Percentiles rank a stretch among this genome's conserved stretches.
phyloP scores from a whole-genome alignment of 2,329 filamentous ascomycete species.

The Ustulina deusta region DNA sequence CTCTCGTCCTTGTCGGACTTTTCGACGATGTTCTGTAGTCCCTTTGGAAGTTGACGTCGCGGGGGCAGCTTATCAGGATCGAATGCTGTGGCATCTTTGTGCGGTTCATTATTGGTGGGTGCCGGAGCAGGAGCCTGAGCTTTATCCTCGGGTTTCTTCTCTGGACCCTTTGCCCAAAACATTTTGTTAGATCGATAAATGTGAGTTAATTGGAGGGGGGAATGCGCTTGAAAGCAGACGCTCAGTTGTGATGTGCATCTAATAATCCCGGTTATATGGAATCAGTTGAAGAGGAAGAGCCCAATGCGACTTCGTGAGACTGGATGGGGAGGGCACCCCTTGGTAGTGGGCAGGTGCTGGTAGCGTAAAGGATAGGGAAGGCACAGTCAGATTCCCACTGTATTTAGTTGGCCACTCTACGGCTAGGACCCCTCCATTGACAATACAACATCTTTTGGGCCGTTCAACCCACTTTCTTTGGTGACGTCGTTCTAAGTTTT shows the following conservation, averaged over 20 bases:
- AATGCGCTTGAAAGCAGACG: not conserved
- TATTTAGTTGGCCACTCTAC: too few species aligned
- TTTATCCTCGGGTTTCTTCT: conserved; percentile 49
- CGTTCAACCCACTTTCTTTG: too few species aligned
- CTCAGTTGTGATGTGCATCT: not conserved
- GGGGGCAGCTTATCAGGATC: conserved; percentile 62
- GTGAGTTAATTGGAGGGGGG: not conserved
- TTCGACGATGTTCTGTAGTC: conserved; percentile 70
- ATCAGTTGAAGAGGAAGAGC: conserved; percentile 5
- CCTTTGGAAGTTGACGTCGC: conserved; percentile 64
- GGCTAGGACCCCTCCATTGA: too few species aligned
- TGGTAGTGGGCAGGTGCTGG: too few species aligned
- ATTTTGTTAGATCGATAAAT: conserved; percentile 37
- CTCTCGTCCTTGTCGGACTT: conserved; percentile 73
- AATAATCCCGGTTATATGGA: not conserved
- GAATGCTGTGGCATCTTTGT: conserved; percentile 53
- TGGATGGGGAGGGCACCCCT: not conserved
- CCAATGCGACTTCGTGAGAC: conserved; percentile 6
- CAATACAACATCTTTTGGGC: too few species aligned
- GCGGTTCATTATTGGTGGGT: conserved; percentile 46
- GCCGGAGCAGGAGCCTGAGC: conserved; percentile 43
- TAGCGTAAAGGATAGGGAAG: too few species aligned
- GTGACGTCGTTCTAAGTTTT: too few species aligned
- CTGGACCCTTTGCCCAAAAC: conserved; percentile 51
- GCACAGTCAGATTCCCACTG: too few species aligned